Evolutionary conservation across 2,329 filamentous ascomycete genomes (phyloP).

Genomic region (Chrysoporthe deuterocubensis): DNA sequence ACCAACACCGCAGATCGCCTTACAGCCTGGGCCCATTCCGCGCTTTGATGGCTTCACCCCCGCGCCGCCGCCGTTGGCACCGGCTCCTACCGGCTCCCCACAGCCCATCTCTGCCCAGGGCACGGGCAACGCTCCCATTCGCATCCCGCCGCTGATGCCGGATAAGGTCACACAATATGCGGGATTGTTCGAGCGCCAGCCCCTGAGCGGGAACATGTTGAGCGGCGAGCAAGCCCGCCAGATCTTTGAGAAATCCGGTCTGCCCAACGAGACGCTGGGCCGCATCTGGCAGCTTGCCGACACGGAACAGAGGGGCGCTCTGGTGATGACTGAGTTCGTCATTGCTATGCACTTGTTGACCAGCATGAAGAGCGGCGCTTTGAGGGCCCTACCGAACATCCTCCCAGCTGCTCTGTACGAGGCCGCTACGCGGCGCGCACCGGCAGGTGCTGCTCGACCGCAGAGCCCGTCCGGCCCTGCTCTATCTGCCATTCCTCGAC

Average conservation of each 20-base stretch:
- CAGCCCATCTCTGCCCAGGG: constrained; percentile 53
- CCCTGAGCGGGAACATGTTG: constrained; percentile 72
- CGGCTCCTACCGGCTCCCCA: constrained; percentile 42
- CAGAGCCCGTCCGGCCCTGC: constrained; percentile 56
- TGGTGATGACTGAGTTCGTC: constrained; percentile 90
- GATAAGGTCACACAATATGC: constrained; percentile 91
- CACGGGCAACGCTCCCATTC: constrained; percentile 70
- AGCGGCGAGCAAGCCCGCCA: constrained; percentile 86
- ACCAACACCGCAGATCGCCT: constrained; percentile 78
- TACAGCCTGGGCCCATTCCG: constrained; percentile 85
- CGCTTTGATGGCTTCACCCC: constrained; percentile 80
- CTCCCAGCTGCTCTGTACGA: constrained; percentile 89
- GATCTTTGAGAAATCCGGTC: constrained; percentile 90
- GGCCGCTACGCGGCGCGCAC: constrained; percentile 75
- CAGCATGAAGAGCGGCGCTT: constrained; percentile 81
- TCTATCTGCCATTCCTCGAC: constrained; percentile 75
- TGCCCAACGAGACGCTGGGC: constrained; percentile 90
- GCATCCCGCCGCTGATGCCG: constrained; percentile 84
- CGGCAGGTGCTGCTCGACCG: constrained; percentile 48
- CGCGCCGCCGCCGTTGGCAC: constrained; percentile 51
- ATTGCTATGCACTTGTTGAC: constrained; percentile 98
- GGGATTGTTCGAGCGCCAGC: constrained; percentile 87
- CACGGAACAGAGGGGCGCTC: constrained; percentile 85
- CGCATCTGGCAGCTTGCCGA: constrained; percentile 96
- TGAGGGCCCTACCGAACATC: constrained; percentile 78